Evolutionary conservation across 805 yeast species (phyloP).

Genomic region (Barnettozyma pratensis): DNA sequence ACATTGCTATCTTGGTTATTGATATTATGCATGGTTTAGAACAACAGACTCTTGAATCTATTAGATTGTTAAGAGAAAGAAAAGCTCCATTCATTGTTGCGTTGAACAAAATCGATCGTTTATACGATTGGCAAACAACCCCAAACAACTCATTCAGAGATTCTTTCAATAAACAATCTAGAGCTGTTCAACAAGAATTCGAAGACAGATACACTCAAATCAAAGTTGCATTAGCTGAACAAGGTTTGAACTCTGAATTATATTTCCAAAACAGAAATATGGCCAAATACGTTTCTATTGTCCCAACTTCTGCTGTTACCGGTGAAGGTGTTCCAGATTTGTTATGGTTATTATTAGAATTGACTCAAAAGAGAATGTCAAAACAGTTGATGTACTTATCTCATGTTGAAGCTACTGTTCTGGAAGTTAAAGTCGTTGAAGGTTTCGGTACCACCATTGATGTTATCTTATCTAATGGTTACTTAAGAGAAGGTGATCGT

Average conservation of each 20-base stretch:
- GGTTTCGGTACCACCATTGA: slow-evolving; percentile 99
- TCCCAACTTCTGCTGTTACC: slow-evolving; percentile 97
- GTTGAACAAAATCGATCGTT: slow-evolving; percentile 93
- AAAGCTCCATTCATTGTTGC: slow-evolving; percentile 98
- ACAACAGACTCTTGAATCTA: slow-evolving; percentile 95
- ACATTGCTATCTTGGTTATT: slow-evolving; percentile 96
- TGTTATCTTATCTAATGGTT: slow-evolving; percentile 96
- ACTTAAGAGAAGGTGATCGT: slow-evolving; percentile 90
- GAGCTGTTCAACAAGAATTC: slow-evolving; percentile 88
- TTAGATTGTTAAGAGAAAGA: slow-evolving; percentile 86
- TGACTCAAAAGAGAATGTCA: slow-evolving; percentile 98
- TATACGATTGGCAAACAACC: slow-evolving; percentile 86
- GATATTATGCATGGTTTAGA: slow-evolving; percentile 99
- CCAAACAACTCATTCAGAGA: slow-evolving; percentile 97
- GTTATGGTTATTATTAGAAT: slow-evolving; percentile 88
- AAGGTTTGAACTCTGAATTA: slow-evolving; percentile 95
- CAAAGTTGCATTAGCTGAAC: slow-evolving; percentile 91
- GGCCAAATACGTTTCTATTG: slow-evolving; percentile 90
- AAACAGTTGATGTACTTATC: slow-evolving; percentile 96
- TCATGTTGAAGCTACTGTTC: slow-evolving; percentile 89
- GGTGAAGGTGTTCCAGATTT: slow-evolving; percentile 99
- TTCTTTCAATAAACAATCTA: slow-evolving; percentile 75
- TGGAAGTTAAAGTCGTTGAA: slow-evolving; percentile 96
- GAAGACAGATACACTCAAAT: slow-evolving; percentile 80
- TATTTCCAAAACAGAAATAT: slow-evolving; percentile 93